These are phyloP conservation scores for Paecilomyces formosus DNA, from an alignment of 2,329 filamentous ascomycete genomes.

Conservation along the genomic window DNA sequence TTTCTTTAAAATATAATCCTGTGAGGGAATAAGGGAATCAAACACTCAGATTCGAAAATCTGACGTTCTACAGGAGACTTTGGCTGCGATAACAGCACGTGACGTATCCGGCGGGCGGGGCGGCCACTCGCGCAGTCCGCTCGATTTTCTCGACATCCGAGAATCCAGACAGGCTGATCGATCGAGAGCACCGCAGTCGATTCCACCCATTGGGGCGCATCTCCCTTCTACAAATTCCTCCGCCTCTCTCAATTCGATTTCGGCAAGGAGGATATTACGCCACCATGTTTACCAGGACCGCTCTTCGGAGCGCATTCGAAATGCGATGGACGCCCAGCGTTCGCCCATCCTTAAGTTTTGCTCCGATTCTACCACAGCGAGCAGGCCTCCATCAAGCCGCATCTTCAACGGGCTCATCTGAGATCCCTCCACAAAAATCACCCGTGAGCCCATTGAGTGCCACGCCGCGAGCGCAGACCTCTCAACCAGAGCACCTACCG, in stretches of 20 bases:
- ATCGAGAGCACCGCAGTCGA: slow-evolving; percentile 1
- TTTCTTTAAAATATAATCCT: too few relatives aligned
- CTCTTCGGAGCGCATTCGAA: slow-evolving; percentile 20
- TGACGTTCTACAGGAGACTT: too few relatives aligned
- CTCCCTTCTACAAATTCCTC: slow-evolving; percentile 7
- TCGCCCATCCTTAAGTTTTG: slow-evolving; percentile 8
- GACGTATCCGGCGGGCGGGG: slow-evolving; percentile 16
- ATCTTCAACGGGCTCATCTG: slow-evolving; percentile 16
- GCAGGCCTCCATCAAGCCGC: slow-evolving; percentile 35
- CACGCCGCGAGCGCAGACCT: slow-evolving; percentile 17
- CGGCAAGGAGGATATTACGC: slow-evolving; percentile 5
- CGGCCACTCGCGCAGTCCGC: slow-evolving; percentile 18
- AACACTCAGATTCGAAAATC: too few relatives aligned
- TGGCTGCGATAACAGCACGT: slow-evolving; percentile 14
- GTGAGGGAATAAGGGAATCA: too few relatives aligned
- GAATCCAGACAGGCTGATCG: slow-evolving; percentile 6
- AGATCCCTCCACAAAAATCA: slow-evolving; percentile 19
- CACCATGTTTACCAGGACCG: slow-evolving; percentile 31
- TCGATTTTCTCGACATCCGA: slow-evolving; percentile 25
- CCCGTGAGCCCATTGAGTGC: slow-evolving; percentile 21
- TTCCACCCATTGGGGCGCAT: slow-evolving; percentile 3
- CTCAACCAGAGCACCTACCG: slow-evolving; percentile 7
- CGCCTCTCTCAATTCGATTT: slow-evolving; percentile 4
- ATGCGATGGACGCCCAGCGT: slow-evolving; percentile 12
- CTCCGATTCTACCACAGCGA: slow-evolving; percentile 23